Evolutionary conservation across 345 rosid species (phyloP), one percentile per base, ranked within the genome.

Genomic region (Lepidium aucheri): DNA sequence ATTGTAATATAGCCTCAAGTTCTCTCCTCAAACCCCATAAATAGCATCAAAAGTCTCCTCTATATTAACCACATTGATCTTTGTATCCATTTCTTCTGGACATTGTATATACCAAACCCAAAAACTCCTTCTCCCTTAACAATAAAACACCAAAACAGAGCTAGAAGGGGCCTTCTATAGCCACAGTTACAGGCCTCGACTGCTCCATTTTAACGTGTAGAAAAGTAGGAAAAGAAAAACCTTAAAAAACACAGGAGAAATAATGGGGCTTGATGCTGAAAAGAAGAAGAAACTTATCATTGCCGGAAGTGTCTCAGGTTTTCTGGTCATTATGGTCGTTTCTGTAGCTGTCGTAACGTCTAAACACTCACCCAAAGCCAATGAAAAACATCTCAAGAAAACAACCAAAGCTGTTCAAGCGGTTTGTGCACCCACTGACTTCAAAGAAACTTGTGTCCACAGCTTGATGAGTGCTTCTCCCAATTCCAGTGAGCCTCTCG

Each of bases 341-440:
- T 88, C 83, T 0, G 81, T 81, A 35, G 84, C 85, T 0, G 71
- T 85, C 6, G 74, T 81, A 5, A 57, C 78, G 6, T 49, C 57
- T 34, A 65, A 20, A 34, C 52, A 75, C 55, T n/a, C 24, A 2
- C 26, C 50, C 17, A 34, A 17, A 14, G 13, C 13, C 0, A 10
- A 15, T 10, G 58, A 18, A 22, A 6, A 17, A 13, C 11, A 70
- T 8, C 55, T 77, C 18, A 22, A 77, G 0, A 49, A 74, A 1
- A 63, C 83, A 2, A 40, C 73, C 16, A 87, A 85, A 67, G 83
- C 85, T 3, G 73, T 87, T 24, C 41, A 73, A 49, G 74, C 83
- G 14, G 74, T 93, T 15, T 93, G 98, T 63, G 78, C 76, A 64
- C 82, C 88, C 0, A 82, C 91, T 3, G 93, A 86, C 41, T 84